These are phyloP conservation scores for Fusarium drepaniforme DNA, from an alignment of 2,329 filamentous ascomycete species.

Conservation along the genomic window DNA sequence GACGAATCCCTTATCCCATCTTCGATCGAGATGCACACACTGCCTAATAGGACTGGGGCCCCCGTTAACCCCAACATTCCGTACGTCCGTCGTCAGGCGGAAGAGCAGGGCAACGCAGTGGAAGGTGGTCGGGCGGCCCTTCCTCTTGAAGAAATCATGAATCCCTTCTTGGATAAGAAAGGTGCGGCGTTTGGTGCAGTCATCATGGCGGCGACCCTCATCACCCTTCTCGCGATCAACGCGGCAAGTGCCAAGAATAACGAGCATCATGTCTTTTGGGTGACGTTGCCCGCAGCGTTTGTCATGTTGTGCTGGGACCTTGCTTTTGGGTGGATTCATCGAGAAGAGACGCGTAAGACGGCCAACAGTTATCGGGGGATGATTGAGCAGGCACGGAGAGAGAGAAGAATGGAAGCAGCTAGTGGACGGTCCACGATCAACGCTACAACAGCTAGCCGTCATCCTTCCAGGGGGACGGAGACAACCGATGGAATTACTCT, in stretches of 20 bases:
- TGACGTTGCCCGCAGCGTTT: conserved; percentile 76
- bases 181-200: conserved; percentile 73
- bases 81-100: conserved; percentile 66
- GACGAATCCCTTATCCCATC: conserved; percentile 73
- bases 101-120: conserved; percentile 63
- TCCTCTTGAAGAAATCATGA: conserved; percentile 79
- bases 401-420: conserved; percentile 1
- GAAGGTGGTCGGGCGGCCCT: conserved; percentile 64
- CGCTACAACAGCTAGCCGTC: background rate
- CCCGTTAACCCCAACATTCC: conserved; percentile 82
- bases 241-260: conserved; percentile 65
- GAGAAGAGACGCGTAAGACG: conserved; percentile 72
- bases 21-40: conserved; percentile 76
- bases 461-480: background rate
- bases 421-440: background rate
- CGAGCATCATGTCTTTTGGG: conserved; percentile 72
- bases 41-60: conserved; percentile 66
- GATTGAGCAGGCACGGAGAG: conserved; percentile 28
- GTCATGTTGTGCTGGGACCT: conserved; percentile 79
- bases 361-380: conserved; percentile 64
- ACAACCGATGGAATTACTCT: conserved; percentile 5
- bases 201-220: conserved; percentile 75
- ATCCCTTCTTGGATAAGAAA: conserved; percentile 77
- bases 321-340: conserved; percentile 71
- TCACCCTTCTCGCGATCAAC: conserved; percentile 75